phyloP scores from a whole-genome alignment of 129 eudicot genomes.

The Flaveria brownii region DNA sequence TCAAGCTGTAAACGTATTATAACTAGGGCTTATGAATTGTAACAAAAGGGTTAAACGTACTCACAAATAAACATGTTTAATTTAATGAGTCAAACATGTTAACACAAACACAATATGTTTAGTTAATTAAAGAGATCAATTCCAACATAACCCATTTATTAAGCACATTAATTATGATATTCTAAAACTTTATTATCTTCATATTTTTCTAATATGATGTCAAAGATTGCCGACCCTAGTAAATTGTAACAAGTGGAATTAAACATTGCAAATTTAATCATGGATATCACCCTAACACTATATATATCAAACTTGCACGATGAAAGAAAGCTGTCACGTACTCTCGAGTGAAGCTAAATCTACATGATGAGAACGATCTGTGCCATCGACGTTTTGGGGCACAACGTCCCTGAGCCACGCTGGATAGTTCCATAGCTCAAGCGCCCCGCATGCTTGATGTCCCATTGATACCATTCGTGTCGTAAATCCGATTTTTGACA shows the following conservation, averaged over 20 bases:
- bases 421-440: conserved; percentile 65
- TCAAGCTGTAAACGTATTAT: too few relatives aligned
- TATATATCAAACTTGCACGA: neutral
- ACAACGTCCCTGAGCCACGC: conserved; percentile 48
- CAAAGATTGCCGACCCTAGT: neutral
- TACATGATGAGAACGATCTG: conserved; percentile 45
- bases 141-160: neutral
- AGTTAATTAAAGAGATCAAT: neutral
- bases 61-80: too few relatives aligned
- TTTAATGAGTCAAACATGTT: neutral
- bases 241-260: neutral
- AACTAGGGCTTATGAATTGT: too few relatives aligned
- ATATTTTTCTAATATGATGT: too few relatives aligned
- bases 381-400: conserved; percentile 47
- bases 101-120: too few relatives aligned
- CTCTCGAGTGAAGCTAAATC: conserved; percentile 64
- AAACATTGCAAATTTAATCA: neutral
- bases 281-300: neutral
- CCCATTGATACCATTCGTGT: conserved; percentile 68
- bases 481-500: conserved; percentile 47
- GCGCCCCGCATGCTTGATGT: conserved; percentile 62
- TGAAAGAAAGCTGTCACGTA: conserved; percentile 8
- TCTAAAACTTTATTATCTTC: neutral
- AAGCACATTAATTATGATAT: too few relatives aligned
- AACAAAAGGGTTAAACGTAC: too few relatives aligned